Evolutionary conservation across 2,329 filamentous ascomycete species (phyloP).

Genomic region (Fusarium oligoseptatum): DNA sequence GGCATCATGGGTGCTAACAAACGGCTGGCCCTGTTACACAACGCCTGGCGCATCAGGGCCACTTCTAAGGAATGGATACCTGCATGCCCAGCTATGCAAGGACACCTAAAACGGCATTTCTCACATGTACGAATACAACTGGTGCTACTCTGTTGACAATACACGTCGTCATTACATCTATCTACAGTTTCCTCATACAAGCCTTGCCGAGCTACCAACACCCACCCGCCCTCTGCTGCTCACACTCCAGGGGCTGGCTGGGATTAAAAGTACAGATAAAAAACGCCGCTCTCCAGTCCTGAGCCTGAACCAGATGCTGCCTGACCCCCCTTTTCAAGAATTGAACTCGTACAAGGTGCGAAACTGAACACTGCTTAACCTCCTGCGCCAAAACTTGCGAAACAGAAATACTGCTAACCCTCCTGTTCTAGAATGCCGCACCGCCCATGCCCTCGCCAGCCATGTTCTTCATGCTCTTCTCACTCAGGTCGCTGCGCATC

Average conservation of each 20-base stretch:
- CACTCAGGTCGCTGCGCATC: constrained; percentile 68
- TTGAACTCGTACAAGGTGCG: constrained; percentile 8
- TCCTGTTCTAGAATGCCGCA: constrained; percentile 62
- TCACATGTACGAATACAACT: background rate
- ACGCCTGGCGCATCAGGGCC: background rate
- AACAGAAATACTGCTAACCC: background rate
- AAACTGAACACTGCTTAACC: constrained; percentile 14
- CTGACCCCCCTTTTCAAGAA: constrained; percentile 8
- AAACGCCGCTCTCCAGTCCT: constrained; percentile 14
- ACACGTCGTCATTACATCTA: constrained; percentile 23
- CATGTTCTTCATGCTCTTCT: constrained; percentile 68
- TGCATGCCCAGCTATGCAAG: background rate
- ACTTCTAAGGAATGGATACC: background rate
- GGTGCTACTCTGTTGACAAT: background rate
- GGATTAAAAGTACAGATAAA: constrained; percentile 13
- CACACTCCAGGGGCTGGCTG: constrained; percentile 11
- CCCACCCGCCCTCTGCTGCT: constrained; percentile 6
- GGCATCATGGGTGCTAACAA: background rate
- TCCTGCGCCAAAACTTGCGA: constrained; percentile 20
- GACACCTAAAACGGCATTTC: background rate
- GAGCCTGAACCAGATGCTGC: constrained; percentile 4
- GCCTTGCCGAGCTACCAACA: constrained; percentile 5
- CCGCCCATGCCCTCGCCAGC: constrained; percentile 69
- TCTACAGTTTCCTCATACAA: constrained; percentile 12
- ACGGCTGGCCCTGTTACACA: background rate